A percentile compares a stretch with the other conserved stretches of the same genome.
These are phyloP conservation scores for Magnolia kwangsiensis DNA, from an alignment of 164 flowering plant genomes.

Conservation along the genomic window DNA sequence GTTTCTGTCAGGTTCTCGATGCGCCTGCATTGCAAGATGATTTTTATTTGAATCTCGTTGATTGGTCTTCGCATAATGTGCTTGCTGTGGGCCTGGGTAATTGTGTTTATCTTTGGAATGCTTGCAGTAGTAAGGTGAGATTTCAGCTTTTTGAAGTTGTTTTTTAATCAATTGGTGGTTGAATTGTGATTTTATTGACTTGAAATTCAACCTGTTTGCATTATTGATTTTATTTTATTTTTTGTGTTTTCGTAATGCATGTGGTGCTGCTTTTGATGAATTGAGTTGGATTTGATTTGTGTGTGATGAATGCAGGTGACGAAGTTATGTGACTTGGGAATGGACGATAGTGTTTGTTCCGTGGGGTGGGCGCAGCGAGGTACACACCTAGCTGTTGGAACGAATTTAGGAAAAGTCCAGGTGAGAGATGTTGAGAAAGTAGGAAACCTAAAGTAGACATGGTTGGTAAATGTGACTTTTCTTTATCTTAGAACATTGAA, in stretches of 20 bases:
- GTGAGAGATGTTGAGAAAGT: constrained; percentile 28
- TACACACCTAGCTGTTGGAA: constrained; percentile 86
- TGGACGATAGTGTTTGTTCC: constrained; percentile 85
- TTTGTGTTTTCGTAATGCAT: no score
- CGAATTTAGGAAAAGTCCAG: constrained; percentile 81
- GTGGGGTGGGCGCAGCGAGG: constrained; percentile 95
- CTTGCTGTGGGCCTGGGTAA: constrained; percentile 92
- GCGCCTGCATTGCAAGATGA: constrained; percentile 98
- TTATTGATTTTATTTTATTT: no score
- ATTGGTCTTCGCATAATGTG: constrained; percentile 95
- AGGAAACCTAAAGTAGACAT: no score
- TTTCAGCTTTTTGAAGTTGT: not conserved
- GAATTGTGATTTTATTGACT: not conserved
- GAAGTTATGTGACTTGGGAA: constrained; percentile 84
- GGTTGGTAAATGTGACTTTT: no score
- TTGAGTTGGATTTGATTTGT: not conserved
- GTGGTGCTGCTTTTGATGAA: not conserved
- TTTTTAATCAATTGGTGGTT: not conserved
- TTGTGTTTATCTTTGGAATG: constrained; percentile 97
- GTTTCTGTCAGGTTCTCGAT: constrained; percentile 66
- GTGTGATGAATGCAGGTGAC: constrained; percentile 57
- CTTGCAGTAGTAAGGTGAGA: constrained; percentile 89
- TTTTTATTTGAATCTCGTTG: constrained; percentile 89
- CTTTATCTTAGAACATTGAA: no score
- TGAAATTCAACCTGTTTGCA: no score